These are phyloP conservation scores for Pseudomonodictys pantanalensis DNA, from an alignment of 495 filamentous ascomycete species.

Conservation along the genomic window DNA sequence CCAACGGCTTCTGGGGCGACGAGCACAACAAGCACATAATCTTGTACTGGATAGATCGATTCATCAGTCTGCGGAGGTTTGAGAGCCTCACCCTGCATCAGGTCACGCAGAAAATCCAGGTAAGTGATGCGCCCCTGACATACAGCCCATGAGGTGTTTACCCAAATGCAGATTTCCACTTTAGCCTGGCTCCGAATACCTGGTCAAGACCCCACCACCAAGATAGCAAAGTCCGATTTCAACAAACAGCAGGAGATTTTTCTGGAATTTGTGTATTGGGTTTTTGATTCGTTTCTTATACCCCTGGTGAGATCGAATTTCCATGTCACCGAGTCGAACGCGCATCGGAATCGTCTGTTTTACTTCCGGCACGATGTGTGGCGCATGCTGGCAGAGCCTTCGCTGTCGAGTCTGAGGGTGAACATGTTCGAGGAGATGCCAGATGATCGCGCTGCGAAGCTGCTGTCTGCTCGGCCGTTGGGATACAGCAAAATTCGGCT, in stretches of 20 bases:
- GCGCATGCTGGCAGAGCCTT: constrained; percentile 70
- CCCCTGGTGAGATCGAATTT: constrained; percentile 85
- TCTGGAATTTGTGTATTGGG: constrained; percentile 81
- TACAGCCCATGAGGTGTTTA: constrained; percentile 17
- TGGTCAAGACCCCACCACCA: constrained; percentile 39
- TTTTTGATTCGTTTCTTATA: constrained; percentile 88
- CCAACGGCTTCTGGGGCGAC: constrained; percentile 69
- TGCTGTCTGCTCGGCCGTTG: constrained; percentile 61
- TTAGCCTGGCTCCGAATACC: constrained; percentile 72
- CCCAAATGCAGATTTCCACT: constrained; percentile 27
- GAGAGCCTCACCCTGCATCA: constrained; percentile 80
- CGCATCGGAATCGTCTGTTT: constrained; percentile 77
- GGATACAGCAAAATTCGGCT: constrained; percentile 79
- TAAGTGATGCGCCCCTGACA: constrained; percentile 39
- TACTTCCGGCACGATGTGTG: constrained; percentile 95
- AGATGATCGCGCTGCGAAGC: constrained; percentile 51
- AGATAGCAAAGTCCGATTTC: constrained; percentile 67
- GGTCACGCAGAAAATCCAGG: constrained; percentile 72
- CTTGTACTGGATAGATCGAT: constrained; percentile 66
- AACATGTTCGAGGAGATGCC: constrained; percentile 80
- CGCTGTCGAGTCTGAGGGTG: constrained; percentile 63
- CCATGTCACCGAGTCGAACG: constrained; percentile 87
- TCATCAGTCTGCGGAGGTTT: constrained; percentile 73
- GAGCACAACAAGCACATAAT: constrained; percentile 61
- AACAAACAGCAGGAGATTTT: constrained; percentile 77